Conservation (phyloP, 352 stramenopile species). For the Phytophthora europaea region DNA sequence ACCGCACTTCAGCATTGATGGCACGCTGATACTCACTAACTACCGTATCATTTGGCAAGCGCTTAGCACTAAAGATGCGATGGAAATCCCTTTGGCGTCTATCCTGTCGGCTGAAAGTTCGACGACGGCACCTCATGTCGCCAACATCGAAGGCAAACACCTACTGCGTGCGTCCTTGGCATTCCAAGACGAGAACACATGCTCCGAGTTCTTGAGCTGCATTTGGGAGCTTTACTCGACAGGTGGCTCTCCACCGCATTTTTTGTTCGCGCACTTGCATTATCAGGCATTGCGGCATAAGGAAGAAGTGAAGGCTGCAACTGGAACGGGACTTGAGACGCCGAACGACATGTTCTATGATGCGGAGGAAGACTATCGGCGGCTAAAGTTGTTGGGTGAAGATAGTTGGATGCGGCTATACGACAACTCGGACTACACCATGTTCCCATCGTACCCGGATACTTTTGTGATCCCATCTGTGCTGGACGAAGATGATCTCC, state of each 20-base stretch:
- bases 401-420: slow-evolving; percentile 87
- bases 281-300: slow-evolving; percentile 75
- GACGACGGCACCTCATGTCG: slow-evolving; percentile 82
- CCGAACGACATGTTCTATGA: slow-evolving; percentile 72
- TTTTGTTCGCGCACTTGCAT: slow-evolving; percentile 84
- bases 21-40: slow-evolving; percentile 83
- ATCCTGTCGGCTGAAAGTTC: slow-evolving; percentile 85
- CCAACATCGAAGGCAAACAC: slow-evolving; percentile 89
- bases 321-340: slow-evolving; percentile 55
- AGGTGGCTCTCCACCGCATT: slow-evolving; percentile 42
- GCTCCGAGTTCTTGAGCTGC: slow-evolving; percentile 77
- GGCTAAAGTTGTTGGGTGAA: slow-evolving; percentile 83
- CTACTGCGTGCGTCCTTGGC: slow-evolving; percentile 82
- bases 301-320: slow-evolving; percentile 21
- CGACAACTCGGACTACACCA: slow-evolving; percentile 88
- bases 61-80: slow-evolving; percentile 76
- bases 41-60: slow-evolving; percentile 91
- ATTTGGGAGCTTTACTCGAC: slow-evolving; percentile 80
- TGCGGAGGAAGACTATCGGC: slow-evolving; percentile 81
- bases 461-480: slow-evolving; percentile 94
- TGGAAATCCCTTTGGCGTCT: slow-evolving; percentile 86
- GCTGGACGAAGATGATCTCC: slow-evolving; percentile 92
- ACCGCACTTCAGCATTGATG: slow-evolving; percentile 90
- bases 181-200: slow-evolving; percentile 85
- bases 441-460: slow-evolving; percentile 96